A percentile compares a stretch with the other conserved stretches of the same genome.
These are phyloP conservation scores for Candida sojae DNA, from an alignment of 1,139 yeast genomes.

Conservation along the genomic window DNA sequence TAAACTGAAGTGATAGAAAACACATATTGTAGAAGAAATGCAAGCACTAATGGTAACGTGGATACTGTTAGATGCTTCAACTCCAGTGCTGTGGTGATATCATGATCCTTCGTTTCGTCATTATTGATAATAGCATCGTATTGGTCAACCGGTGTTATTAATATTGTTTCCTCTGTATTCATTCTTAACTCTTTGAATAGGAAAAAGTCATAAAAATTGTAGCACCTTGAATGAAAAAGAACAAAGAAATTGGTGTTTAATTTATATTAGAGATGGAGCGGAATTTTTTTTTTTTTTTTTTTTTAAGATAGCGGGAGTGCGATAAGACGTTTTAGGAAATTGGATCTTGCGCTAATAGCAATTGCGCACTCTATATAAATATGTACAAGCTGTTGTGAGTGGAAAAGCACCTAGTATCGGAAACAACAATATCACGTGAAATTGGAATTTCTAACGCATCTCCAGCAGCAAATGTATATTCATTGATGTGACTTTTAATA, in stretches of 20 bases:
- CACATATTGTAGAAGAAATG: conserved; percentile 52
- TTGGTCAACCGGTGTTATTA: conserved; percentile 27
- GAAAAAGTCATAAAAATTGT: no score
- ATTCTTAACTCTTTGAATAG: conserved; percentile 12
- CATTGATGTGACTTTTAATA: background rate
- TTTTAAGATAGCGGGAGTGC: background rate
- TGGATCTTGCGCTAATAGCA: conserved; percentile 1
- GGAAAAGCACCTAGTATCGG: background rate
- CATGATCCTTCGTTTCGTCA: conserved; percentile 6
- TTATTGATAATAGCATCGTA: conserved; percentile 18
- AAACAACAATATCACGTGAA: conserved; percentile 3
- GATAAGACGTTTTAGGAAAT: conserved; percentile 3
- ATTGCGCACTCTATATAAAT: conserved; percentile 3
- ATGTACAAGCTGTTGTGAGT: conserved; percentile 1
- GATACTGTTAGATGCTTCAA: conserved; percentile 32
- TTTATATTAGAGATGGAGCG: background rate
- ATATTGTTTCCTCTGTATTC: conserved; percentile 34
- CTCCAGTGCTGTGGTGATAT: conserved; percentile 20
- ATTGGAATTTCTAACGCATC: conserved; percentile 8
- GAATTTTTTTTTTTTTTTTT: conserved; percentile 1
- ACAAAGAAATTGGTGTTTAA: no score
- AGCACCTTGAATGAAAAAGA: no score
- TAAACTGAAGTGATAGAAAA: conserved; percentile 51
- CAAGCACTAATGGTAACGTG: conserved; percentile 47
- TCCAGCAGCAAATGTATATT: conserved; percentile 1